Conservation (phyloP, 306 rosid genomes). For the Prunus persica region Prunus_persica_NCBIv2 NC_034011.1:26411501-26412000, state of each 20-base stretch:
- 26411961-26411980: neutral
- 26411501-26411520: neutral
- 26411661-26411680: slow-evolving; percentile 83
- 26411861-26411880: neutral
- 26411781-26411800: slow-evolving; percentile 54
- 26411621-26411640: slow-evolving; percentile 58
- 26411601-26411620: slow-evolving; percentile 60
- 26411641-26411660: slow-evolving; percentile 79
- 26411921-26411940: neutral
- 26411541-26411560: neutral
- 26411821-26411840: neutral
- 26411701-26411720: slow-evolving; percentile 77
- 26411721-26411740: slow-evolving; percentile 90
- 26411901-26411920: neutral
- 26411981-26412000: neutral
- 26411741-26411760: slow-evolving; percentile 98
- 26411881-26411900: neutral
- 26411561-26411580: neutral
- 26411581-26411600: neutral
- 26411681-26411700: slow-evolving; percentile 68
- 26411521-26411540: neutral
- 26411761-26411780: slow-evolving; percentile 92
- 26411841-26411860: neutral
- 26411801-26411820: slow-evolving; percentile 16
- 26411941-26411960: too few relatives aligned